Evolutionary conservation across 352 stramenopile genomes (phyloP).

Genomic region (Pythium aphanidermatum): DNA sequence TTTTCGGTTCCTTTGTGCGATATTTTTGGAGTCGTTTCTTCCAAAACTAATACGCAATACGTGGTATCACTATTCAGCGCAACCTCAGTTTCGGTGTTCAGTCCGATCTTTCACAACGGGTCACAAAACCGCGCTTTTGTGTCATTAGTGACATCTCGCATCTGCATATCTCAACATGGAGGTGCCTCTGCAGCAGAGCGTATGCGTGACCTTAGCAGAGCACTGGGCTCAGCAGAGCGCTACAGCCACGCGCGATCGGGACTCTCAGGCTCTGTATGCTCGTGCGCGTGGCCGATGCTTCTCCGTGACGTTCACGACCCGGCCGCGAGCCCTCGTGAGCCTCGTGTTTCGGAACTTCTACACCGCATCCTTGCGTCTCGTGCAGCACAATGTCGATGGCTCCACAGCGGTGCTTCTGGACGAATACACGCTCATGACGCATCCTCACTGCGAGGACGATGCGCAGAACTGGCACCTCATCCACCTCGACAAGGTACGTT

Average conservation of each 20-base stretch:
- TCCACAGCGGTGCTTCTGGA: conserved; percentile 32
- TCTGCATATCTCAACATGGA: conserved; percentile 13
- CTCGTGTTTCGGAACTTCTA: conserved; percentile 74
- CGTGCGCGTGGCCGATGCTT: conserved; percentile 31
- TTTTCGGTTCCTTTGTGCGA: no score
- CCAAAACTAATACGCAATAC: no score
- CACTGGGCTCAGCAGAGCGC: conserved; percentile 12
- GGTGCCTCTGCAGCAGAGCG: conserved; percentile 10
- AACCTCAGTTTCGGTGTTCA: no score
- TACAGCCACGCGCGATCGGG: conserved; percentile 1
- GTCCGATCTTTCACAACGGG: no score
- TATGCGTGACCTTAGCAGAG: conserved; percentile 15
- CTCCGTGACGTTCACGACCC: conserved; percentile 31
- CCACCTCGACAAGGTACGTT: conserved; percentile 38
- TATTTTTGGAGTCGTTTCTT: no score
- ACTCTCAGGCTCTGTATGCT: conserved; percentile 14
- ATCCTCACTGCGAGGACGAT: conserved; percentile 58
- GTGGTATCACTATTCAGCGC: no score
- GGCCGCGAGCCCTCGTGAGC: conserved; percentile 13
- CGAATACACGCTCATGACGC: conserved; percentile 42
- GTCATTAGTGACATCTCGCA: no score
- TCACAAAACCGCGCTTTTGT: no score
- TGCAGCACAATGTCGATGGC: conserved; percentile 40
- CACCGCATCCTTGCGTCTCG: conserved; percentile 41
- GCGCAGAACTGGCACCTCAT: conserved; percentile 65